Conservation (phyloP, 2,329 filamentous ascomycete genomes). For the Scopulariopsis brevicaulis region DNA sequence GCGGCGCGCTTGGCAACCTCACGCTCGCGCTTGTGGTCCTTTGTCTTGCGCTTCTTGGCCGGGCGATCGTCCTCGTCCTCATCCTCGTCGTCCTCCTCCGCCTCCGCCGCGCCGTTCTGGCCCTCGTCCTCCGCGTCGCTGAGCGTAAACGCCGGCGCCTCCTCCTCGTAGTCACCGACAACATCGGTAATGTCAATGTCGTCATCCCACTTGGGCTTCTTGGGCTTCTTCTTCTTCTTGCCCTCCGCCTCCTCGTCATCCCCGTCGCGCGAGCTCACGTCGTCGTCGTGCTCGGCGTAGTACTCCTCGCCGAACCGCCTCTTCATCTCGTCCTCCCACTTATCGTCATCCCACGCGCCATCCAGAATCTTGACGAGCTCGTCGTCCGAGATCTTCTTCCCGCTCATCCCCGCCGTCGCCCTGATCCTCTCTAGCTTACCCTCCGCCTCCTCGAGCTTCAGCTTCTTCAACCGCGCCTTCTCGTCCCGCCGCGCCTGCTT, state of each 20-base stretch:
- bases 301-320: constrained; percentile 84
- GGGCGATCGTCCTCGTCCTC: constrained; percentile 30
- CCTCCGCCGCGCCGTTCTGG: constrained; percentile 24
- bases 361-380: constrained; percentile 81
- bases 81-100: constrained; percentile 22
- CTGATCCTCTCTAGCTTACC: constrained; percentile 80
- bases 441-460: constrained; percentile 87
- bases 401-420: constrained; percentile 70
- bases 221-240: constrained; percentile 46
- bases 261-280: constrained; percentile 55
- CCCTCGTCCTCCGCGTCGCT: constrained; percentile 37
- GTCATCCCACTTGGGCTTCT: constrained; percentile 76
- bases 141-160: constrained; percentile 41
- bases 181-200: constrained; percentile 94
- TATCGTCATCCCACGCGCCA: constrained; percentile 75
- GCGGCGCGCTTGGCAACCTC: constrained; percentile 54
- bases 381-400: constrained; percentile 55
- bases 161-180: constrained; percentile 69
- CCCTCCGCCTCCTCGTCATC: constrained; percentile 54
- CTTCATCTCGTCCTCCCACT: constrained; percentile 86
- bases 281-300: constrained; percentile 63
- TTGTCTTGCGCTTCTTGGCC: constrained; percentile 48
- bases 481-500: constrained; percentile 69
- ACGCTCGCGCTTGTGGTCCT: constrained; percentile 48
- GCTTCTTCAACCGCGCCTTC: constrained; percentile 74